These are phyloP conservation scores for Exophiala viscosa DNA, from an alignment of 2,329 filamentous ascomycete genomes.

Conservation along the genomic window DNA sequence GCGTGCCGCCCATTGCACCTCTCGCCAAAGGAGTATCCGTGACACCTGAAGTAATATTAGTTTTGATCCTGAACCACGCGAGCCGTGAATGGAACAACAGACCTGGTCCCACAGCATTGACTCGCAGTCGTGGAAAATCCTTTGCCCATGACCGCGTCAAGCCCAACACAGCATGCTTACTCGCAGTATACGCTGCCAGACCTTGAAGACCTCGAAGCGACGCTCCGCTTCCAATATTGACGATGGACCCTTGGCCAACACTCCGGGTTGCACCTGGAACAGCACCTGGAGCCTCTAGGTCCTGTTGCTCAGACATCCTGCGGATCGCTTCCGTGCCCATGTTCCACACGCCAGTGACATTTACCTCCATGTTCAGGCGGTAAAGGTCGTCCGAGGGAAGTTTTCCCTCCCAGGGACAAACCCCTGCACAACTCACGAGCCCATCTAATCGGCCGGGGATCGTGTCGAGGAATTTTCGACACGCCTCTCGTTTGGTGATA, in stretches of 20 bases:
- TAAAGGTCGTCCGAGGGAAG: conserved; percentile 8
- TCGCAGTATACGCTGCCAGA: conserved; percentile 41
- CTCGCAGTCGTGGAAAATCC: conserved; percentile 34
- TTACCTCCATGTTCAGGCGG: conserved; percentile 5
- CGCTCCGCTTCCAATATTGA: conserved; percentile 11
- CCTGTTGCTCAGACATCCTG: conserved; percentile 3
- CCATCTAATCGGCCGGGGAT: conserved; percentile 24
- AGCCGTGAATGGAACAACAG: background rate
- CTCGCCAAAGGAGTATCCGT: conserved; percentile 1
- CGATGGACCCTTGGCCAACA: conserved; percentile 4
- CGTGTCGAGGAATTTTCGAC: conserved; percentile 8
- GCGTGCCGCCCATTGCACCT: background rate
- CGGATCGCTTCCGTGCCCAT: conserved; percentile 12
- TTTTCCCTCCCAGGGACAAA: conserved; percentile 10
- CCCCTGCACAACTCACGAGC: conserved; percentile 8
- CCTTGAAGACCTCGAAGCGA: conserved; percentile 30
- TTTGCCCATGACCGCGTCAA: conserved; percentile 40
- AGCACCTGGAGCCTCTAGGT: background rate
- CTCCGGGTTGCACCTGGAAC: conserved; percentile 1
- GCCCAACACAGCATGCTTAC: conserved; percentile 44
- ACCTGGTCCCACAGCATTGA: conserved; percentile 33
- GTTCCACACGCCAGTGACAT: conserved; percentile 9
- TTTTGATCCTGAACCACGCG: background rate
- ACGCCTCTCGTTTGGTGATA: conserved; percentile 8
- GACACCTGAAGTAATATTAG: background rate